Evolutionary conservation across 768 basidiomycete species (phyloP).

Genomic region (Panus rudis): DNA sequence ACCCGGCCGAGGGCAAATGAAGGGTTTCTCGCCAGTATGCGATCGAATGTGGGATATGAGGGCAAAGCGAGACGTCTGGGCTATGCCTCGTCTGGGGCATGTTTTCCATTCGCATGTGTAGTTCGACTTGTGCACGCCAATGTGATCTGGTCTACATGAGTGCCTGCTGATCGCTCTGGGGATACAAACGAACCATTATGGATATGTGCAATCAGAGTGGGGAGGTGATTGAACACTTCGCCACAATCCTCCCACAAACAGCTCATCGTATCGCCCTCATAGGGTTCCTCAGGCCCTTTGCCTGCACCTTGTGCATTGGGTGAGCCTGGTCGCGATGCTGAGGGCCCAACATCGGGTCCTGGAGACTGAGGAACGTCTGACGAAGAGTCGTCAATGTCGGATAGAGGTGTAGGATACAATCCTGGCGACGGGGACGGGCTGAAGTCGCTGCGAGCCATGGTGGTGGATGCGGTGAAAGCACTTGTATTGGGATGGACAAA

Average conservation of each 20-base stretch:
- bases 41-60: constrained; percentile 86
- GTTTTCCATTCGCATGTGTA: constrained; percentile 89
- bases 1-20: constrained; percentile 78
- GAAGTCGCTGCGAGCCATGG: constrained; percentile 28
- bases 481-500: too few species aligned
- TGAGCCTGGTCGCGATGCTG: constrained; percentile 34
- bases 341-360: constrained; percentile 13
- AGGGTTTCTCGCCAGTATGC: constrained; percentile 94
- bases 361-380: constrained; percentile 11
- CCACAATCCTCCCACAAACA: constrained; percentile 87
- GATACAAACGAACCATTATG: constrained; percentile 54
- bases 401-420: constrained; percentile 17
- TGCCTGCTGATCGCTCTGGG: neutral
- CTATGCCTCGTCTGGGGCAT: constrained; percentile 71
- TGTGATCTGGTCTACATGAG: constrained; percentile 47
- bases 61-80: constrained; percentile 85
- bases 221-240: constrained; percentile 62
- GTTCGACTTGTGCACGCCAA: constrained; percentile 75
- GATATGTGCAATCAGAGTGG: constrained; percentile 75
- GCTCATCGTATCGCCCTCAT: constrained; percentile 49
- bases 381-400: constrained; percentile 24
- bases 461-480: neutral
- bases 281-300: constrained; percentile 7
- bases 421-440: constrained; percentile 33
- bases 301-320: constrained; percentile 26